Evolutionary conservation across 1,284 basidiomycete species (phyloP), one percentile per base, ranked within the genome.

Genomic region (Tilletia walkeri): DNA sequence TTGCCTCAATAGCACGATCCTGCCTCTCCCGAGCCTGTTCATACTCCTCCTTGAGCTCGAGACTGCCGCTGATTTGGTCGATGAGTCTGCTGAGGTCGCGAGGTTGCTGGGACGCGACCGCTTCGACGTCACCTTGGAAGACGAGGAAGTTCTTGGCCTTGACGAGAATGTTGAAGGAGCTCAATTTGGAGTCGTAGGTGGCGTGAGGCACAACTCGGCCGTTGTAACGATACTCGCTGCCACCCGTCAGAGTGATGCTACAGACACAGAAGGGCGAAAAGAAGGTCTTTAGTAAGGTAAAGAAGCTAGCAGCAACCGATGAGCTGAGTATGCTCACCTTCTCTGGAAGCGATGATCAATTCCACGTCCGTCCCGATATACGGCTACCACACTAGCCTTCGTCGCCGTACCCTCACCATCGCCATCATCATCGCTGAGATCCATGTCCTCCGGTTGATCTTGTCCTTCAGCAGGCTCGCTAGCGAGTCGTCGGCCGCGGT

Each of bases 101-200:
- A 9, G 95, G 89, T 1, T 93, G 94, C 81, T 99, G 96, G 7
- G 93, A 93, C 0, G 96, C 96, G 63, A 99, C 93, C 2, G 94
- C 93, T 85, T 99, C 96, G 49, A 99, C 96, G 83, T 99, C 96
- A 69, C 96, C 96, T 84, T 83, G 82, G 86, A 99, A 99, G n/a
- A 99, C 96, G 69, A 99, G 90, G 82, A 99, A 99, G 86, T 99
- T 99, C 86, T 97, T 97, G 24, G 96, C 96, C 85, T 97, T 97
- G 82, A 99, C 95, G 69, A 99, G 91, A 80, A 99, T 93, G 82
- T 98, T 97, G 74, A 82, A 79, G 66, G 78, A 75, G 66, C 80
- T 76, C 4, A 83, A 78, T 63, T 73, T 75, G 3, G 68, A 54
- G 65, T 80, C 82, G 75, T 83, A 83, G 54, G 76, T 75, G 3